Conservation (phyloP, 768 basidiomycete species). For the Phylloporus scabripes region DNA sequence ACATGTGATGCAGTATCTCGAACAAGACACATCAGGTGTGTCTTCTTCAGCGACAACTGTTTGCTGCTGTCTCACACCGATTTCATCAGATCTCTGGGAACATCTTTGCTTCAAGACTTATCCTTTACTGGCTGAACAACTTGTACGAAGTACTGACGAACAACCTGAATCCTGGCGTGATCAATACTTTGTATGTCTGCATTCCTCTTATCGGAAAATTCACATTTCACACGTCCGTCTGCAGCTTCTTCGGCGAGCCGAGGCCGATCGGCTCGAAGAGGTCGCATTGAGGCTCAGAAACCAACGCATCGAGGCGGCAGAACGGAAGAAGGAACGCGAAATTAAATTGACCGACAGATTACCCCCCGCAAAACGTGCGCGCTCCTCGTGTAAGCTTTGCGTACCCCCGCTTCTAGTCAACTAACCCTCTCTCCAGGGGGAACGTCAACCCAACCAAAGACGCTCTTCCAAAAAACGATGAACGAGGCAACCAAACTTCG, state of each 20-base stretch:
- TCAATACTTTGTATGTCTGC: slow-evolving; percentile 54
- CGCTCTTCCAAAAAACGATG: slow-evolving; percentile 73
- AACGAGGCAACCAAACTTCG: slow-evolving; percentile 64
- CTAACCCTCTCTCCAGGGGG: slow-evolving; percentile 33
- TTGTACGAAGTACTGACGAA: slow-evolving; percentile 34
- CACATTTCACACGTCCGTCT: slow-evolving; percentile 8
- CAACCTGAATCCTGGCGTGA: slow-evolving; percentile 64
- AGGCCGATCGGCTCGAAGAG: slow-evolving; percentile 61
- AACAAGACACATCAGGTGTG: slow-evolving; percentile 52
- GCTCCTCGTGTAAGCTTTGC: slow-evolving; percentile 46
- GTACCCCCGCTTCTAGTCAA: slow-evolving; percentile 2
- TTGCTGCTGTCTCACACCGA: slow-evolving; percentile 1
- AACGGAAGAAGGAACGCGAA: slow-evolving; percentile 71
- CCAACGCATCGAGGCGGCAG: slow-evolving; percentile 63
- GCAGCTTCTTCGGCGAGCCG: slow-evolving; percentile 53
- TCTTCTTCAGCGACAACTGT: background rate
- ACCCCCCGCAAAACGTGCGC: slow-evolving; percentile 60
- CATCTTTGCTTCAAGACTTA: slow-evolving; percentile 57
- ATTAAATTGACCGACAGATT: slow-evolving; percentile 69
- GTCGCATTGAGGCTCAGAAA: slow-evolving; percentile 55
- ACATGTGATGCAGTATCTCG: slow-evolving; percentile 41
- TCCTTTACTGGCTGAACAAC: slow-evolving; percentile 48
- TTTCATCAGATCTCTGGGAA: slow-evolving; percentile 58
- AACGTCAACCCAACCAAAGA: slow-evolving; percentile 46
- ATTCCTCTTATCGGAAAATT: background rate